A percentile compares a stretch with the other conserved stretches of the same genome.
Evolutionary conservation across 2,329 filamentous ascomycete genomes (phyloP).

Genomic region (Hymenoscyphus albidus): DNA sequence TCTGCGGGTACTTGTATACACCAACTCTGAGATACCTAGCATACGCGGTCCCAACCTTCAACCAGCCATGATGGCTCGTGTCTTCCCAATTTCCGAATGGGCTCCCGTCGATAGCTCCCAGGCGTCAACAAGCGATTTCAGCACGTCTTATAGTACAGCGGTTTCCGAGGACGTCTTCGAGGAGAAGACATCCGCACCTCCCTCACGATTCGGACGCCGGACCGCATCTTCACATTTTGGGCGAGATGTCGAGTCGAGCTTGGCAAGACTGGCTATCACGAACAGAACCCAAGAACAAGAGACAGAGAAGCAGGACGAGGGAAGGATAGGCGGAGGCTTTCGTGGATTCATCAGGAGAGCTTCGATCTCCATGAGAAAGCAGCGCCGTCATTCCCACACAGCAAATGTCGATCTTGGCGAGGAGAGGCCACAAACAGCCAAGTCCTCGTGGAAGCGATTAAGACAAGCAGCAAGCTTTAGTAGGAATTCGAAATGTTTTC

Average conservation of each 20-base stretch:
- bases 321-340: slow-evolving; percentile 25
- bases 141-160: slow-evolving; percentile 16
- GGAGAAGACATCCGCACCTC: slow-evolving; percentile 16
- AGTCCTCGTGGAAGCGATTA: slow-evolving; percentile 29
- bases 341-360: slow-evolving; percentile 31
- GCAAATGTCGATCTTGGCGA: slow-evolving; percentile 28
- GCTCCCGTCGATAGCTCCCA: slow-evolving; percentile 42
- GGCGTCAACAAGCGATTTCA: slow-evolving; percentile 36
- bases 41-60: not conserved
- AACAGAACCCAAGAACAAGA: slow-evolving; percentile 10
- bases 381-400: slow-evolving; percentile 31
- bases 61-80: slow-evolving; percentile 33
- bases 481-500: slow-evolving; percentile 26
- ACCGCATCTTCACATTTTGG: slow-evolving; percentile 16
- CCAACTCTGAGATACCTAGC: not conserved
- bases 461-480: slow-evolving; percentile 34
- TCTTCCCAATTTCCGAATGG: slow-evolving; percentile 43
- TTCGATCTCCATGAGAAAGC: slow-evolving; percentile 30
- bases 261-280: slow-evolving; percentile 16
- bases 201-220: slow-evolving; percentile 2
- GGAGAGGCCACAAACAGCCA: slow-evolving; percentile 27
- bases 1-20: not conserved
- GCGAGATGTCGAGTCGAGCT: slow-evolving; percentile 8
- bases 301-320: slow-evolving; percentile 21
- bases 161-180: slow-evolving; percentile 32